A percentile compares a stretch with the other conserved stretches of the same genome.
phyloP scores from a whole-genome alignment of 441 rosid genomes.

The Kokia cookei region DNA sequence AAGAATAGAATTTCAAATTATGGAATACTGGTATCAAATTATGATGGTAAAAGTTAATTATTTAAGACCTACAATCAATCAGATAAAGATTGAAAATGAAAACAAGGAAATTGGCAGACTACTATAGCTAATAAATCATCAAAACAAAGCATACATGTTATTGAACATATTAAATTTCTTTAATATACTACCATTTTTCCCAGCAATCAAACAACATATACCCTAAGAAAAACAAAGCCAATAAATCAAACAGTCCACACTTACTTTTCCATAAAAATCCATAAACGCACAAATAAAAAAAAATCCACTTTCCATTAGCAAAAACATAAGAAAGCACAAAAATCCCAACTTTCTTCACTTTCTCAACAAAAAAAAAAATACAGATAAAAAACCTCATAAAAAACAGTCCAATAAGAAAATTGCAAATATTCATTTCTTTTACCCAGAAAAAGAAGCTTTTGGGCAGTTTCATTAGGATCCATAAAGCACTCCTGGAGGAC shows the following conservation, averaged over 20 bases:
- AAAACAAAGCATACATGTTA: background rate
- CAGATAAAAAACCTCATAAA: slow-evolving; percentile 1
- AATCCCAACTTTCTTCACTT: background rate
- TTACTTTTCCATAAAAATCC: background rate
- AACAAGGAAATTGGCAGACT: background rate
- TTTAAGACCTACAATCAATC: background rate
- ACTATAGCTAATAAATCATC: background rate
- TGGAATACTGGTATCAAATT: background rate
- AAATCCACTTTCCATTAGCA: slow-evolving; percentile 4
- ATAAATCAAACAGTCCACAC: background rate
- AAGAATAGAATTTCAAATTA: background rate
- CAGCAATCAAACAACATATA: slow-evolving; percentile 3
- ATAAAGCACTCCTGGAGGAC: slow-evolving; percentile 58
- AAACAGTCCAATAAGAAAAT: background rate
- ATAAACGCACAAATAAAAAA: background rate
- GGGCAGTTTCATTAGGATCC: slow-evolving; percentile 81
- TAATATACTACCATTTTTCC: background rate
- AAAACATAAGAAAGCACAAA: background rate
- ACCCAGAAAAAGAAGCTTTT: slow-evolving; percentile 76
- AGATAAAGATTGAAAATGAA: background rate
- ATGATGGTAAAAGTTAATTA: background rate
- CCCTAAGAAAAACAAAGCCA: background rate
- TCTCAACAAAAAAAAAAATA: background rate
- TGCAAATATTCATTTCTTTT: background rate
- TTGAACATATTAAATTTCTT: background rate